Percentiles rank a stretch among this genome's conserved stretches.
Evolutionary conservation across 2,329 filamentous ascomycete species (phyloP).

Genomic region (Calonectria pseudoturangicola): DNA sequence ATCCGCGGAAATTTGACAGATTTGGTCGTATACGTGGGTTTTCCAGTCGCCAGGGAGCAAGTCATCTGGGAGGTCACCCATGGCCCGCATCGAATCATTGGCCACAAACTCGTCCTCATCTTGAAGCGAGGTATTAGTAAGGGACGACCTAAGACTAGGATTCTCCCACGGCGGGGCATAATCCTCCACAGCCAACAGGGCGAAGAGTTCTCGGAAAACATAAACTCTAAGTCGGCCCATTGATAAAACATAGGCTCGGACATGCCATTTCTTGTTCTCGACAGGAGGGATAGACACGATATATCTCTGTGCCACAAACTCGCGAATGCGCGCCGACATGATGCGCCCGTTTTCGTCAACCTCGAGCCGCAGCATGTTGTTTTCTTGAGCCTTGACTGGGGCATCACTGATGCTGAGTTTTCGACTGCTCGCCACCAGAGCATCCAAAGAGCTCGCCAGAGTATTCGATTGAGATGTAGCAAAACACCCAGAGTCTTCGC

Average conservation of each 20-base stretch:
- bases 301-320: constrained; percentile 63
- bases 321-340: constrained; percentile 60
- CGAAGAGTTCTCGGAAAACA: constrained; percentile 61
- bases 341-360: constrained; percentile 59
- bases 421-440: constrained; percentile 55
- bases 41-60: constrained; percentile 59
- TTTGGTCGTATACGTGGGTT: constrained; percentile 57
- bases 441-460: constrained; percentile 56
- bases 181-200: constrained; percentile 58
- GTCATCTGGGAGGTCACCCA: constrained; percentile 56
- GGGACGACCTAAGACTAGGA: constrained; percentile 57
- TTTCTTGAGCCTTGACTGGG: neutral
- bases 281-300: constrained; percentile 58
- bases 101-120: constrained; percentile 58
- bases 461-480: constrained; percentile 51
- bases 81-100: constrained; percentile 60
- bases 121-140: constrained; percentile 63
- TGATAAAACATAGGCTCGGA: constrained; percentile 60
- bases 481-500: constrained; percentile 28
- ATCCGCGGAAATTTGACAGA: constrained; percentile 59
- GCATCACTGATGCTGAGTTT: constrained; percentile 42
- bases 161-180: constrained; percentile 62
- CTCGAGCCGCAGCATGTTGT: constrained; percentile 44
- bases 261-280: constrained; percentile 61
- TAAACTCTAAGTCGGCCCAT: constrained; percentile 62